Percentiles rank a stretch among this genome's conserved stretches.
Evolutionary conservation across 2,329 filamentous ascomycete species (phyloP).

Genomic region (Phoma herbarum): DNA sequence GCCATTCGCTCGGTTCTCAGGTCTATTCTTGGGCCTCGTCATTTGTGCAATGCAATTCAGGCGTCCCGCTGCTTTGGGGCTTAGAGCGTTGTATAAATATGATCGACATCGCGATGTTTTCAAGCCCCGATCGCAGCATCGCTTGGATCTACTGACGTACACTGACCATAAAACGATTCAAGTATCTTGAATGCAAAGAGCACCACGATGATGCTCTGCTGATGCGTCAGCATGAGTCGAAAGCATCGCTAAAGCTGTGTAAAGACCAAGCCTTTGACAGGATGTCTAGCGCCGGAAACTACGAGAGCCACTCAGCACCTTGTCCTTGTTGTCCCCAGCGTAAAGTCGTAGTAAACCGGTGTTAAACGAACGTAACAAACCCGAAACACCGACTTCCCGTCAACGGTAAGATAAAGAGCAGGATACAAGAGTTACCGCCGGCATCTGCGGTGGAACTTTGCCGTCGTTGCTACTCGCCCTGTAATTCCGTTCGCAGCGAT

Average conservation of each 20-base stretch:
- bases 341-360: not conserved
- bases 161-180: not conserved
- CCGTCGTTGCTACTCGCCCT: conserved; percentile 1
- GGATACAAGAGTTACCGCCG: not conserved
- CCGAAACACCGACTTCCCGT: not conserved
- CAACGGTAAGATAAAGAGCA: not conserved
- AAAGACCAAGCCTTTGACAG: conserved; percentile 9
- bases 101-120: not conserved
- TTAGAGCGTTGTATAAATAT: conserved; percentile 8
- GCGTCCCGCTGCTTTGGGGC: conserved; percentile 10
- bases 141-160: not conserved
- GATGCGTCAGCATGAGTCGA: conserved; percentile 2
- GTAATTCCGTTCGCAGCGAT: not conserved
- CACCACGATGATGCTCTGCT: not conserved
- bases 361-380: not conserved
- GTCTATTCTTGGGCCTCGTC: conserved; percentile 14
- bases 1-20: conserved; percentile 3
- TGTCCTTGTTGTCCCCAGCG: not conserved
- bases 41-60: conserved; percentile 10
- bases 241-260: conserved; percentile 7
- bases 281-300: conserved; percentile 16
- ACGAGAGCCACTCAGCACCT: conserved; percentile 8
- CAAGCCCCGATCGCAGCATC: conserved; percentile 1
- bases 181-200: not conserved
- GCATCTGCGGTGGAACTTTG: conserved; percentile 5